A percentile compares a stretch with the other conserved stretches of the same genome.
These are phyloP conservation scores for Scutellaria barbata DNA, from an alignment of 257 asterid genomes.

Conservation along the genomic window DNA sequence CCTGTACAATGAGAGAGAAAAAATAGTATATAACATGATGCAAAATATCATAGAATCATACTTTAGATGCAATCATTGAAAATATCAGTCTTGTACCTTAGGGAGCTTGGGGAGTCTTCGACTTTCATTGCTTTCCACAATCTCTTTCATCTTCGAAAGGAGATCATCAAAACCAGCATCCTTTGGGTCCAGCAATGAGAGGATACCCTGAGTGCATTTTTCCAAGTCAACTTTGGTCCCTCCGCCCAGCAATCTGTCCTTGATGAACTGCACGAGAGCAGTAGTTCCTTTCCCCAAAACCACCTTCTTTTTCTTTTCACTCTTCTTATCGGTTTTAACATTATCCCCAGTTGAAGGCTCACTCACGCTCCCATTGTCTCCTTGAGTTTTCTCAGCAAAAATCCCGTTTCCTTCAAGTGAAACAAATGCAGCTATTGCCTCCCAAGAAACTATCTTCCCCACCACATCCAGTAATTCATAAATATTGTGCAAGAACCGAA, in stretches of 20 bases:
- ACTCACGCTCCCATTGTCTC: constrained; percentile 36
- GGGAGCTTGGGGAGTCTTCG: constrained; percentile 94
- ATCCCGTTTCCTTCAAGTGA: constrained; percentile 62
- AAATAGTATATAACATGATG: background rate
- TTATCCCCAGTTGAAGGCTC: constrained; percentile 42
- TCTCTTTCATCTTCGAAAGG: constrained; percentile 71
- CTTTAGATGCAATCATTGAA: background rate
- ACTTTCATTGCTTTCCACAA: constrained; percentile 88
- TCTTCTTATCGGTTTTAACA: constrained; percentile 48
- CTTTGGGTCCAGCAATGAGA: constrained; percentile 59
- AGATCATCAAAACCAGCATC: constrained; percentile 51
- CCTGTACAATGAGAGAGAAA: constrained; percentile 49
- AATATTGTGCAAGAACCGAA: constrained; percentile 50
- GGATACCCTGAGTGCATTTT: constrained; percentile 43
- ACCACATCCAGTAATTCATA: constrained; percentile 54
- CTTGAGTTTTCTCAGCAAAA: constrained; percentile 34
- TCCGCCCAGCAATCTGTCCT: constrained; percentile 54
- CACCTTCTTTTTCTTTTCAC: constrained; percentile 73
- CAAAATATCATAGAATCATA: background rate
- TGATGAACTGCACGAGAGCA: constrained; percentile 68
- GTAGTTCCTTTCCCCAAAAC: constrained; percentile 77
- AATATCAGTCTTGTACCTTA: constrained; percentile 59
- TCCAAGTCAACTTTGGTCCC: constrained; percentile 45
- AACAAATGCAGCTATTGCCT: constrained; percentile 68
- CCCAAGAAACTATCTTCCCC: constrained; percentile 72